These are phyloP conservation scores for Nidula niveotomentosa DNA, from an alignment of 1,284 basidiomycete species.

Conservation along the genomic window DNA sequence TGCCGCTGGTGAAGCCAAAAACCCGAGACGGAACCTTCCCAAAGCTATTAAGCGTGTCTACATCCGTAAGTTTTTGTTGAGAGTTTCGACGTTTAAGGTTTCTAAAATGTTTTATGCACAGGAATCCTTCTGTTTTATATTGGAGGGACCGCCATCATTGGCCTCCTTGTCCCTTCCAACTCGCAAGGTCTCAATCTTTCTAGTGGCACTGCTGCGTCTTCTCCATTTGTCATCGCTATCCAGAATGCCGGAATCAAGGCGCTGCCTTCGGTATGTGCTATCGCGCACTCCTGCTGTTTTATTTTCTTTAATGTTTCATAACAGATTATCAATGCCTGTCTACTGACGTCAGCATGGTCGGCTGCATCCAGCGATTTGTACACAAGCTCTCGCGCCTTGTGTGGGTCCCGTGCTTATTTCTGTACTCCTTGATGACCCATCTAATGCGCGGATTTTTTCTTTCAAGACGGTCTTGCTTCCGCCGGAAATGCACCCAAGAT, in stretches of 20 bases:
- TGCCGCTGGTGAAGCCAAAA: conserved; percentile 79
- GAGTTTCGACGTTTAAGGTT: neutral
- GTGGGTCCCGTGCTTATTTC: conserved; percentile 36
- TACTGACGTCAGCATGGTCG: conserved; percentile 85
- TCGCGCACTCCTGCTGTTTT: conserved; percentile 1
- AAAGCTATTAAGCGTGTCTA: conserved; percentile 75
- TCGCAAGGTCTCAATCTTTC: conserved; percentile 53
- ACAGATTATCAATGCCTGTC: conserved; percentile 83
- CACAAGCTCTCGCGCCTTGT: conserved; percentile 78
- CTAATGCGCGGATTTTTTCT: neutral
- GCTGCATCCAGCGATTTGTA: conserved; percentile 86
- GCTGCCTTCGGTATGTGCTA: conserved; percentile 54
- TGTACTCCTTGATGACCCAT: no score
- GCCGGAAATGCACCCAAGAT: conserved; percentile 77
- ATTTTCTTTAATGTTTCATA: no score
- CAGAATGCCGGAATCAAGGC: conserved; percentile 71
- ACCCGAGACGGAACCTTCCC: conserved; percentile 67
- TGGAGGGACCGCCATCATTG: conserved; percentile 65
- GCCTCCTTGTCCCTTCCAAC: conserved; percentile 75
- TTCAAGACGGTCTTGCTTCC: conserved; percentile 71
- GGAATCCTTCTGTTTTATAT: conserved; percentile 71
- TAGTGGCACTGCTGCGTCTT: conserved; percentile 63
- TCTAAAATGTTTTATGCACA: conserved; percentile 5
- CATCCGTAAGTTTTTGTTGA: conserved; percentile 41
- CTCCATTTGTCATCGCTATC: conserved; percentile 87